phyloP scores from a whole-genome alignment of 106 monocot genomes.

The Agapanthus africanus region DNA sequence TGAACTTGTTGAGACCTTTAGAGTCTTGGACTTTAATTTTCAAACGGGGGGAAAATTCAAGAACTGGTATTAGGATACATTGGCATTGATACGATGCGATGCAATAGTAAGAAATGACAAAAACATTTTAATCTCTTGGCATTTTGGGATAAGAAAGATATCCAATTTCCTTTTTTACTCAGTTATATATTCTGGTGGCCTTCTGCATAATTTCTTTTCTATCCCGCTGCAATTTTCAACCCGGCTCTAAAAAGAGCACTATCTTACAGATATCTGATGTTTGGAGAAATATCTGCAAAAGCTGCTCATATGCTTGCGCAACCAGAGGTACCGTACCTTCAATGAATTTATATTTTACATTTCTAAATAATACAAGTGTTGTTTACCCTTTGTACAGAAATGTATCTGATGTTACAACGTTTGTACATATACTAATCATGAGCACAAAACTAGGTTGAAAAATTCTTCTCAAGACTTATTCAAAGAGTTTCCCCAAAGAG shows the following conservation, averaged over 20 bases:
- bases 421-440: background rate
- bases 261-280: constrained; percentile 60
- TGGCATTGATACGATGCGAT: too few species aligned
- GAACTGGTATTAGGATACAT: too few species aligned
- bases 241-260: background rate
- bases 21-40: too few species aligned
- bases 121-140: too few species aligned
- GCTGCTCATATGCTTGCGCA: constrained; percentile 79
- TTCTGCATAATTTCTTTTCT: background rate
- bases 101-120: too few species aligned
- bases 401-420: too few species aligned
- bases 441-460: constrained; percentile 35
- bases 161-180: background rate
- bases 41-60: too few species aligned
- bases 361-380: background rate
- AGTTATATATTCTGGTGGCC: background rate
- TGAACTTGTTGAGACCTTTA: too few species aligned
- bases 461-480: constrained; percentile 89
- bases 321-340: constrained; percentile 50
- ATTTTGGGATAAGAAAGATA: too few species aligned
- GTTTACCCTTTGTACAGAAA: background rate
- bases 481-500: constrained; percentile 97
- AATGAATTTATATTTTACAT: background rate
- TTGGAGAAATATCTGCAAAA: constrained; percentile 87
- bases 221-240: background rate